A percentile compares a stretch with the other conserved stretches of the same genome.
These are phyloP conservation scores for Suillus brevipes DNA, from an alignment of 768 basidiomycete genomes.

Conservation along the genomic window DNA sequence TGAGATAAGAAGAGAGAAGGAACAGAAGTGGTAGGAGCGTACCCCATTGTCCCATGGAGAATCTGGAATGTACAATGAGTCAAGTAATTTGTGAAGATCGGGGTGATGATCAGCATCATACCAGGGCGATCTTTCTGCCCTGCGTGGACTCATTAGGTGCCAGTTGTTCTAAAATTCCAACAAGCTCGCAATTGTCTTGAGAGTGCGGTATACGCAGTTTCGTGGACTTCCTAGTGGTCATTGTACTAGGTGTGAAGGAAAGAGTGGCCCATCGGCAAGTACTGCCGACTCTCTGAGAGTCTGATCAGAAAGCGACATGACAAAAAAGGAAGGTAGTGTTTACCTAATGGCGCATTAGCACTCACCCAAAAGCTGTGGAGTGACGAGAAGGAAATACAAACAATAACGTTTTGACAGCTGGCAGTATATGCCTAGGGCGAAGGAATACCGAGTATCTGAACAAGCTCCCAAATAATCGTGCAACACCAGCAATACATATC, in stretches of 20 bases:
- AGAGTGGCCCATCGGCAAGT: neutral
- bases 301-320: constrained; percentile 6
- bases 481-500: neutral
- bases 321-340: constrained; percentile 31
- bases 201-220: constrained; percentile 56
- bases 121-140: constrained; percentile 66
- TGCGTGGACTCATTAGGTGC: constrained; percentile 48
- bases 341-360: neutral
- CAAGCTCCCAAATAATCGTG: neutral
- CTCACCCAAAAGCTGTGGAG: neutral
- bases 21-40: constrained; percentile 21
- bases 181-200: constrained; percentile 45
- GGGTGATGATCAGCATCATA: constrained; percentile 34
- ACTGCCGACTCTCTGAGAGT: neutral
- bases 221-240: constrained; percentile 37
- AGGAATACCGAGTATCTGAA: no score
- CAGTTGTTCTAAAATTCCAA: constrained; percentile 65
- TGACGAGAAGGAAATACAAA: neutral
- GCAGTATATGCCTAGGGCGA: neutral
- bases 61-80: constrained; percentile 48
- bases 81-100: constrained; percentile 13
- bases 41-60: constrained; percentile 81
- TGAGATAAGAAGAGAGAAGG: neutral
- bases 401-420: neutral
- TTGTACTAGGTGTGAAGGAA: constrained; percentile 20